Evolutionary conservation across 2,329 filamentous ascomycete species (phyloP).

Genomic region (Raffaelea deltoideospora): DNA sequence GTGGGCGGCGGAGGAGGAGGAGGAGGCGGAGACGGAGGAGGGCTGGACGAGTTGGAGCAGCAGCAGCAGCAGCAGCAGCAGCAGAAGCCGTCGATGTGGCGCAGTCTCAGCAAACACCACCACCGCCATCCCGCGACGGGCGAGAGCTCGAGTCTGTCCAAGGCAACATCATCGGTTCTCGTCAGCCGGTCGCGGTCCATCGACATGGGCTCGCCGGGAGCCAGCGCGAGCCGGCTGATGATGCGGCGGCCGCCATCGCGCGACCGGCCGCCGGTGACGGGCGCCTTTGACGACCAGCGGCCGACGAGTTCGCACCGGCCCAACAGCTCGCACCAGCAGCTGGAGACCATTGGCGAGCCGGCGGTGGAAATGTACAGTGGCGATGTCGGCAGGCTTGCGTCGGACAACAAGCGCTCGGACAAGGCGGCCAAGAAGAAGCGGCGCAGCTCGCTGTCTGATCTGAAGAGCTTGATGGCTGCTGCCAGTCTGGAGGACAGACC

Average conservation of each 20-base stretch:
- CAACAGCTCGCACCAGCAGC: constrained; percentile 35
- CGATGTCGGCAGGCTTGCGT: no score
- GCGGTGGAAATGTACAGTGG: no score
- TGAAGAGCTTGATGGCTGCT: constrained; percentile 49
- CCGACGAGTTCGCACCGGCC: constrained; percentile 27
- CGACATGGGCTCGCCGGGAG: constrained; percentile 40
- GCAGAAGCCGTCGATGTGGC: constrained; percentile 65
- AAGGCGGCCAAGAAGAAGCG: constrained; percentile 58
- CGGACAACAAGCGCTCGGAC: constrained; percentile 10
- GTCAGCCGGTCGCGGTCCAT: constrained; percentile 62
- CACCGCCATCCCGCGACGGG: constrained; percentile 40
- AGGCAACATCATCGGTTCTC: constrained; percentile 26
- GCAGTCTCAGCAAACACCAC: constrained; percentile 71
- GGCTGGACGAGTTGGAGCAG: not conserved
- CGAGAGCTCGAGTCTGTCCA: constrained; percentile 50
- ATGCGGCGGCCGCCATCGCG: constrained; percentile 36
- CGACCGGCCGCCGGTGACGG: constrained; percentile 44
- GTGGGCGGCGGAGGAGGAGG: not conserved
- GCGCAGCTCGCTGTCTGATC: constrained; percentile 80
- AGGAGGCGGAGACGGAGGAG: no score
- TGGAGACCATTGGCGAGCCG: constrained; percentile 46
- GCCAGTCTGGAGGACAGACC: constrained; percentile 30
- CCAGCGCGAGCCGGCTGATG: constrained; percentile 26
- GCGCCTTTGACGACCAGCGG: constrained; percentile 42
- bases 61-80: constrained; percentile 11